Conservation (phyloP, 2,329 filamentous ascomycete species). For the Botrytis cinerea region DNA sequence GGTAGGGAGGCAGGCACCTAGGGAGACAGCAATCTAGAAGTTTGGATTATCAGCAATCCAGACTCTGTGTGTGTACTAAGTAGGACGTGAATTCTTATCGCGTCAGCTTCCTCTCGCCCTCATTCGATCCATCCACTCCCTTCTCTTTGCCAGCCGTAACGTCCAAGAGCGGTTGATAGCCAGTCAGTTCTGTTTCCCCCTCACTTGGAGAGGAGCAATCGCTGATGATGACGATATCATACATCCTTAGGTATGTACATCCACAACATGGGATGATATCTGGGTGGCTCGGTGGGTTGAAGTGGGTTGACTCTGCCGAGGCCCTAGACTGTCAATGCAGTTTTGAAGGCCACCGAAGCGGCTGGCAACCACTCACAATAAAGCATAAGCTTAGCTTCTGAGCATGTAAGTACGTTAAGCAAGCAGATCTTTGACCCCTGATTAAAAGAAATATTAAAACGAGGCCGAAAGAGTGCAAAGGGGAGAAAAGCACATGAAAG, state of each 20-base stretch:
- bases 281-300: neutral
- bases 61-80: too few species aligned
- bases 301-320: conserved; percentile 6
- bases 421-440: conserved; percentile 1
- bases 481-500: neutral
- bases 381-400: neutral
- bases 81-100: neutral
- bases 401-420: neutral
- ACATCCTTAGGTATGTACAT: neutral
- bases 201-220: neutral
- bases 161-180: neutral
- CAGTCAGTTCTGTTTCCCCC: neutral
- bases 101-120: neutral
- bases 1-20: neutral
- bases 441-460: neutral
- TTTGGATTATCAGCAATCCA: neutral
- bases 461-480: neutral
- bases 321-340: neutral
- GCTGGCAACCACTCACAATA: neutral
- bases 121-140: neutral
- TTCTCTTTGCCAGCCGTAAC: neutral
- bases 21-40: neutral
- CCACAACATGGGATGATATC: conserved; percentile 3
- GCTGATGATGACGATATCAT: neutral
- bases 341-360: neutral